Base-by-base conservation (phyloP, 2,329 filamentous ascomycete species). In the Stagonosporopsis tanaceti region DNA sequence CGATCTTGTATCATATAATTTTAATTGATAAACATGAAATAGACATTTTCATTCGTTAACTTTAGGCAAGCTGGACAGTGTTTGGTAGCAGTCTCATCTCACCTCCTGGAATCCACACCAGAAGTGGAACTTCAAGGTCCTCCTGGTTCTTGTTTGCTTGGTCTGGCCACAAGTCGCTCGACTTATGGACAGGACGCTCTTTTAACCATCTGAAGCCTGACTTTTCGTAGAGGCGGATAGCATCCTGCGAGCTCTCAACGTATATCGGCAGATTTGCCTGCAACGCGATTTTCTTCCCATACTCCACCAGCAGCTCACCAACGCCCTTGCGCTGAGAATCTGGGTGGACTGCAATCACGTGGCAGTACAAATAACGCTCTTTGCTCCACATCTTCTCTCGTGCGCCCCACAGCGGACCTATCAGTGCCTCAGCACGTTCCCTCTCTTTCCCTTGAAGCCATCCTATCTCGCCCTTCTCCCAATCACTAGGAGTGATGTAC, bases 271-370 rank as follows among this genome's bases (percentile, higher is more conserved):
- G 57, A 14, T 65, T 65, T 20, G 74, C 65, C 15, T 74, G 63
- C 52, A 79, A 71, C 52, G 76, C 72, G 7, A 71, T 46, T 14
- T 50, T 54, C 12, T 53, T 64, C 6, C 78, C 79, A 68, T 76
- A 80, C 59, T 80, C 68, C 54, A 80, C 77, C 41, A 82, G 67
- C 22, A 77, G 64, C 2, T 74, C 73, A 14, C 79, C 81, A 6
- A 78, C 76, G 22, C 79, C 78, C 54, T 72, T 77, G 28, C 79
- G 75, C 58, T 83, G 80, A 59, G 56, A 54, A 1, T 60, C 71
- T 9, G 81, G 80, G 41, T 80, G 75, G 9, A 82, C 77, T 20
- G 78, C 80, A 50, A 82, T 78, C 50, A 80, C 76, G 58, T 81
- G 79, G 34, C 64, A 65, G 44, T 69, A 69, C 0, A 68, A 25